Base-by-base conservation (phyloP, 2,329 filamentous ascomycete genomes). In the Cladosporium velox region DNA sequence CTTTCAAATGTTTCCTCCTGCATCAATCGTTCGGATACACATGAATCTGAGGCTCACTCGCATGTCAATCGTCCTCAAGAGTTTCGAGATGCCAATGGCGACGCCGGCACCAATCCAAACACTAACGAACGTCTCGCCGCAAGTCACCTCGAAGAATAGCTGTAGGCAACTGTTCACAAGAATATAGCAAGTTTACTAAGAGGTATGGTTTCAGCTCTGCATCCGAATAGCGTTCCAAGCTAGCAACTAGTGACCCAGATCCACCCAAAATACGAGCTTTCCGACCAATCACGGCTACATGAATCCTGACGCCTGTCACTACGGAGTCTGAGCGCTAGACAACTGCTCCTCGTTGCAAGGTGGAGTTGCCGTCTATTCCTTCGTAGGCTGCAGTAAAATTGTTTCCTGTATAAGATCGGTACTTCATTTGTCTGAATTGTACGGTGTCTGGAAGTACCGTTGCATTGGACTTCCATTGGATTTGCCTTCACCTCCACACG, bases 291-390 rank as follows among this genome's bases (percentile, higher is more conserved):
- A 59, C 35, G 15, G 24, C 11, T n/a, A 21, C n/a, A 30, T n/a
- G 26, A 59, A 59, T 59, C 38, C 38, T 59, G 57, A 30, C 57
- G 57, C 57, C 57, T 59, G 38, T 59, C 24, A 38, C 57, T 30
- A 41, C 18, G 26, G 38, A n/a, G 15, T 28, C 26, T 10, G 21
- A 44, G 28, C 57, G 35, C 57, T 47, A 47, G 7, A 38, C 57
- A 59, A 59, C 55, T 41, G 26, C 57, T 18, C n/a, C 24, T 26
- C 57, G 10, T 59, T 35, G n/a, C n/a, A 58, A 3, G 2, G 55
- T 28, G 32, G 32, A 58, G 55, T 38, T 26, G 15, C 52, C 52
- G 28, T 55, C 32, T 30, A 55, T 55, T 55, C 52, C 52, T 55
- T 30, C 38, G 24, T 59, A 59, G 57, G 57, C 57, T 59, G 35